phyloP scores from a whole-genome alignment of 495 filamentous ascomycete species.

The Aspergillus steynii region DNA sequence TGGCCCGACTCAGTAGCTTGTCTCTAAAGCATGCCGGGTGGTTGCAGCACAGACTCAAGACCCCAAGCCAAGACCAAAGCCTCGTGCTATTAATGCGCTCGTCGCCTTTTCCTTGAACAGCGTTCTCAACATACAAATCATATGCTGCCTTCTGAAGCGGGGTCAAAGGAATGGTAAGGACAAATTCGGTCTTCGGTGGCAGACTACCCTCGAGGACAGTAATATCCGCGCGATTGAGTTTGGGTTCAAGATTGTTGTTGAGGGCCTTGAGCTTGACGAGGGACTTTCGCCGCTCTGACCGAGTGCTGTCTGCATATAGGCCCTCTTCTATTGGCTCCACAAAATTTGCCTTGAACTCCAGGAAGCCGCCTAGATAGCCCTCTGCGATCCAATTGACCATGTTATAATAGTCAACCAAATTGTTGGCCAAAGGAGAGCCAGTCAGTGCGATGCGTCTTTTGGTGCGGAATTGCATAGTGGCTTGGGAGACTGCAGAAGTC shows the following conservation, averaged over 20 bases:
- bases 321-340: constrained; percentile 72
- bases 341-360: constrained; percentile 68
- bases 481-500: constrained; percentile 47
- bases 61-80: constrained; percentile 52
- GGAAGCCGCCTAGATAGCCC: constrained; percentile 64
- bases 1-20: constrained; percentile 43
- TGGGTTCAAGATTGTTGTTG: constrained; percentile 70
- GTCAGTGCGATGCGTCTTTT: constrained; percentile 81
- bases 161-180: constrained; percentile 71
- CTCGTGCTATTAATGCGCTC: constrained; percentile 22
- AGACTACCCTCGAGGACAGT: constrained; percentile 63
- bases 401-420: constrained; percentile 75
- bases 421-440: constrained; percentile 83
- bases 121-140: constrained; percentile 51
- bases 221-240: constrained; percentile 74
- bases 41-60: constrained; percentile 68
- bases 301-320: constrained; percentile 61
- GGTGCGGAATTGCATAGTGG: constrained; percentile 59
- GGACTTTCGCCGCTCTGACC: constrained; percentile 51
- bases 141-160: constrained; percentile 66
- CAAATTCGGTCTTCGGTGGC: constrained; percentile 76
- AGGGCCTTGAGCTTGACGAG: constrained; percentile 69
- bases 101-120: constrained; percentile 24
- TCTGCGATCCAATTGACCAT: constrained; percentile 91
- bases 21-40: constrained; percentile 68